Conservation (phyloP, 1,284 basidiomycete genomes). For the Rhodotorula sp. region DNA sequence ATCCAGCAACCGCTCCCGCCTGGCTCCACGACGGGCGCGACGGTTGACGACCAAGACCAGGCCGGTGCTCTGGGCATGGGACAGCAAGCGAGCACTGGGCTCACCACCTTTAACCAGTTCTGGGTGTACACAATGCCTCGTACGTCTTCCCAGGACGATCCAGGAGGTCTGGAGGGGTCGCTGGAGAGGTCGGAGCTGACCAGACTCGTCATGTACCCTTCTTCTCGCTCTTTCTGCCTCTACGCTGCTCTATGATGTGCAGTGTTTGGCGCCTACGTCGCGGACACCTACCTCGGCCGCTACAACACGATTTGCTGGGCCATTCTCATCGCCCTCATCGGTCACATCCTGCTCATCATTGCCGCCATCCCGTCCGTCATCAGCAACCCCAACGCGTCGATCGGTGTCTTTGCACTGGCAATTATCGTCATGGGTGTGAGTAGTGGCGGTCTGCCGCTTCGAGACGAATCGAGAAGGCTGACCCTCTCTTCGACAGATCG, state of each 20-base stretch:
- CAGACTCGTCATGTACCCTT: background rate
- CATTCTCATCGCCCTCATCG: conserved; percentile 52
- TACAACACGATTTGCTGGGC: conserved; percentile 55
- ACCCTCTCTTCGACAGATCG: background rate
- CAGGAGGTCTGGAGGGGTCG: too few species aligned
- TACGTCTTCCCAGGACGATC: conserved; percentile 35
- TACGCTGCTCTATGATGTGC: background rate
- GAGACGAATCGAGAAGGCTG: too few species aligned
- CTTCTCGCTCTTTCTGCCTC: background rate
- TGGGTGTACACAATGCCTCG: conserved; percentile 44
- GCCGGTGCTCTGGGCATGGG: conserved; percentile 56
- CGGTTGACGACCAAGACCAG: conserved; percentile 5
- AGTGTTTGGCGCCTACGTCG: conserved; percentile 47
- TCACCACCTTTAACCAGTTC: conserved; percentile 41
- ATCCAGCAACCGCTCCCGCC: conserved; percentile 48
- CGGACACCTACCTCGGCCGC: conserved; percentile 54
- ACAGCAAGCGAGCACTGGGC: conserved; percentile 53
- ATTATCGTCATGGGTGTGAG: conserved; percentile 52
- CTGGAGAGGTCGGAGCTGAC: background rate
- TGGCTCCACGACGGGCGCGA: conserved; percentile 36
- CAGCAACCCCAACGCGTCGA: conserved; percentile 59
- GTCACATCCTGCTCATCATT: conserved; percentile 71
- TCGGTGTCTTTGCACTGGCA: conserved; percentile 66
- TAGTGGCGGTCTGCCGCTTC: too few species aligned
- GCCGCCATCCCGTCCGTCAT: conserved; percentile 72